Percentiles rank a stretch among this genome's conserved stretches.
Conservation (phyloP, 257 asterid genomes). For the Paraleonurus japonicus region DNA sequence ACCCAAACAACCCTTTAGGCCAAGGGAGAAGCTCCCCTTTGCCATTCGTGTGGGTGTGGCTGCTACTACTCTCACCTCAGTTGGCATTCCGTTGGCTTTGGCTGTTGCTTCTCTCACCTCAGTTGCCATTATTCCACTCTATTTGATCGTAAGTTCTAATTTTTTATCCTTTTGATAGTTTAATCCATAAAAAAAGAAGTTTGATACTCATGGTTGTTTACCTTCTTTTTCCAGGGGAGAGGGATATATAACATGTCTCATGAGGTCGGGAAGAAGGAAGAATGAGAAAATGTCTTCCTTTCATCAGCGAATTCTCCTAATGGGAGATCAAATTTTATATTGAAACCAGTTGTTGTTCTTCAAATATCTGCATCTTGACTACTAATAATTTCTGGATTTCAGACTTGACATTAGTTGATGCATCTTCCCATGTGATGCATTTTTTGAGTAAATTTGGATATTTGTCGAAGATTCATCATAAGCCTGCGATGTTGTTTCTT, state of each 20-base stretch:
- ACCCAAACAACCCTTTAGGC: slow-evolving; percentile 67
- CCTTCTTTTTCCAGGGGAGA: slow-evolving; percentile 47
- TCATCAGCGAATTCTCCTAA: neutral
- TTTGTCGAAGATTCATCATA: too few species aligned
- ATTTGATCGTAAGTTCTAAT: slow-evolving; percentile 53
- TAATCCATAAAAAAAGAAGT: neutral
- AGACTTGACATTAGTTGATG: slow-evolving; percentile 6
- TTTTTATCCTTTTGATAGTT: neutral
- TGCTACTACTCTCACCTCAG: slow-evolving; percentile 71
- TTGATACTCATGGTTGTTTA: slow-evolving; percentile 5
- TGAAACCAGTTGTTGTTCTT: neutral
- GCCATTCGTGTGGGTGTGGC: too few species aligned
- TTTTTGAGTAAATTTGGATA: too few species aligned
- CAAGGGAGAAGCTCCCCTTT: slow-evolving; percentile 79
- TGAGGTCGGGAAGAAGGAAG: slow-evolving; percentile 87
- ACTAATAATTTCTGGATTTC: slow-evolving; percentile 32
- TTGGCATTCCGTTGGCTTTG: slow-evolving; percentile 72
- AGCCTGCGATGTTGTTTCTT: too few species aligned
- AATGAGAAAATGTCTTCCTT: slow-evolving; percentile 32
- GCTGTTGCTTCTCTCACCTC: slow-evolving; percentile 49
- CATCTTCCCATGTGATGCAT: neutral
- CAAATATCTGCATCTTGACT: slow-evolving; percentile 11
- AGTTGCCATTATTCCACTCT: too few species aligned
- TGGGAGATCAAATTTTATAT: neutral
- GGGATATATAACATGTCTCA: slow-evolving; percentile 86